phyloP scores from a whole-genome alignment of 2,329 filamentous ascomycete genomes.

The Pseudocercospora crystallina region DNA sequence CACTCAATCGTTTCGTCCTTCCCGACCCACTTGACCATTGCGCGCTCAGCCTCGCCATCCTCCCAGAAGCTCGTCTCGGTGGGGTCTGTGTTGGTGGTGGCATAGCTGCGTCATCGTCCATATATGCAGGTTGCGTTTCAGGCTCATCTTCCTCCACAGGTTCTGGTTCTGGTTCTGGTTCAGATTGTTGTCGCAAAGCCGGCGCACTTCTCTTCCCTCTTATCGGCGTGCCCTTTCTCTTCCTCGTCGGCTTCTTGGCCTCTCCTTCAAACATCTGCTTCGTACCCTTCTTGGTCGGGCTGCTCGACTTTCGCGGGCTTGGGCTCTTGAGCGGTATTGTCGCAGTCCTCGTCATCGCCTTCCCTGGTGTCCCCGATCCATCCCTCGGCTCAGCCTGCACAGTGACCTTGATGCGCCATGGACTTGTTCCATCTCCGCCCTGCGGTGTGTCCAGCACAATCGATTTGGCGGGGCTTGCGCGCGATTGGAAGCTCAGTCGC shows the following conservation, averaged over 20 bases:
- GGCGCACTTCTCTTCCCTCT: conserved; percentile 12
- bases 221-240: conserved; percentile 33
- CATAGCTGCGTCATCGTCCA: not conserved
- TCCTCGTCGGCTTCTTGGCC: conserved; percentile 21
- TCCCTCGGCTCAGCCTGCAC: conserved; percentile 48
- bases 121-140: no score
- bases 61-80: conserved; percentile 16
- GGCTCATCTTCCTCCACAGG: not conserved
- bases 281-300: conserved; percentile 20
- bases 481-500: conserved; percentile 10
- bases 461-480: conserved; percentile 44
- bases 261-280: conserved; percentile 1
- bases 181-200: not conserved
- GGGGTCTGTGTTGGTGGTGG: conserved; percentile 12
- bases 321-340: conserved; percentile 44
- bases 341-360: conserved; percentile 32
- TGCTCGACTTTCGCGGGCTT: conserved; percentile 18
- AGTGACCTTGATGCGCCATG: conserved; percentile 52
- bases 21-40: conserved; percentile 19
- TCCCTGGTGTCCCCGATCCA: conserved; percentile 20
- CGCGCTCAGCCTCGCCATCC: conserved; percentile 16
- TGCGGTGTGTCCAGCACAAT: conserved; percentile 46
- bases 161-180: conserved; percentile 4
- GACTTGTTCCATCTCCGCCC: conserved; percentile 40
- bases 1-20: conserved; percentile 26